Percentiles rank a stretch among this genome's conserved stretches.
These are phyloP conservation scores for Akanthomyces uredinophilus DNA, from an alignment of 2,329 filamentous ascomycete genomes.

Conservation along the genomic window DNA sequence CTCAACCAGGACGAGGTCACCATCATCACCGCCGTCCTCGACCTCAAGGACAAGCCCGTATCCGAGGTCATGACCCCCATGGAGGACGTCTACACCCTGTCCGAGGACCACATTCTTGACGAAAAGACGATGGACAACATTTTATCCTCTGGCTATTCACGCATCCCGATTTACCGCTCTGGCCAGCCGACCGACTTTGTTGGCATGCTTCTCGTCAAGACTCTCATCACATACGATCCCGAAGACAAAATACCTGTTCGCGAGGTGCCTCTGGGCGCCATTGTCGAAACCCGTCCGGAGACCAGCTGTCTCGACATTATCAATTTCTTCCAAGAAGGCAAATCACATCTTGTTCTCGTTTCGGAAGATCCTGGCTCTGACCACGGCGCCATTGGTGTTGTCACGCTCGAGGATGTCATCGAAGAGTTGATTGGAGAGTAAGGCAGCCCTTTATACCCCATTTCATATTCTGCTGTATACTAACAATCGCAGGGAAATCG, in stretches of 20 bases:
- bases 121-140: conserved; percentile 94
- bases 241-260: conserved; percentile 83
- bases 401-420: conserved; percentile 96
- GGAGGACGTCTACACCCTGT: conserved; percentile 94
- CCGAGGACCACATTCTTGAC: conserved; percentile 88
- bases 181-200: conserved; percentile 85
- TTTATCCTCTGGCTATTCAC: conserved; percentile 86
- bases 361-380: conserved; percentile 87
- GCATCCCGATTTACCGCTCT: conserved; percentile 88
- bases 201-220: conserved; percentile 97
- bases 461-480: neutral
- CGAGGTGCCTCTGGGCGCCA: conserved; percentile 87
- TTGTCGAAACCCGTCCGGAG: conserved; percentile 90
- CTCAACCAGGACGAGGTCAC: conserved; percentile 97
- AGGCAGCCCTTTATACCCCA: conserved; percentile 39
- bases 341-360: conserved; percentile 97
- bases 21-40: conserved; percentile 94
- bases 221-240: conserved; percentile 96
- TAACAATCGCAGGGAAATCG: conserved; percentile 71
- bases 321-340: conserved; percentile 99
- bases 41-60: conserved; percentile 93
- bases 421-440: conserved; percentile 97
- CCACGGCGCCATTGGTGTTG: conserved; percentile 83
- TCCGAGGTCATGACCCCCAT: conserved; percentile 98
- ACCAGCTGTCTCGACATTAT: conserved; percentile 97